Evolutionary conservation across 2,329 filamentous ascomycete genomes (phyloP).

Genomic region (Calonectria hongkongensis): DNA sequence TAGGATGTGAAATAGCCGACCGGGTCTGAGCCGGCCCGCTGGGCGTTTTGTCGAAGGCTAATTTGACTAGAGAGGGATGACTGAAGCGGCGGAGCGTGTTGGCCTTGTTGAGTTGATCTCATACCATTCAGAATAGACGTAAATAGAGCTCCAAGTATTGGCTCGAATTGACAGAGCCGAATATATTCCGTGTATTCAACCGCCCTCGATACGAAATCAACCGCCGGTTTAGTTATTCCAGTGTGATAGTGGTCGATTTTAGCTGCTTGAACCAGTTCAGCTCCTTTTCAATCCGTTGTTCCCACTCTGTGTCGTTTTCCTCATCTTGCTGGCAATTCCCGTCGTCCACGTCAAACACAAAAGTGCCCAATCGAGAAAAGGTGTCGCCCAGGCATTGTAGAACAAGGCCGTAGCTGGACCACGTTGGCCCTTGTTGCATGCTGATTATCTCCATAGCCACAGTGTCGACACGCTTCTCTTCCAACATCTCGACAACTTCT

Average conservation of each 20-base stretch:
- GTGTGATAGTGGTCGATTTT: not conserved
- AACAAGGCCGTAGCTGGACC: conserved; percentile 24
- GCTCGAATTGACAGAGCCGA: not conserved
- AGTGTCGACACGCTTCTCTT: not conserved
- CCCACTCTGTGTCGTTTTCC: conserved; percentile 1
- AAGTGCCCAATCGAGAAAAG: conserved; percentile 7
- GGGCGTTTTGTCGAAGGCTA: not conserved
- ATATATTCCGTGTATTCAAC: no score
- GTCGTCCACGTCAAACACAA: not conserved
- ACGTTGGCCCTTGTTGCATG: conserved; percentile 15
- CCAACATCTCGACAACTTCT: conserved; percentile 2
- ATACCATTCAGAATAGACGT: no score
- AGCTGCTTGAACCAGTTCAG: conserved; percentile 19
- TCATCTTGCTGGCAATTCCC: conserved; percentile 14
- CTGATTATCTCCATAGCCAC: conserved; percentile 20
- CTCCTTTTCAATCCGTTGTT: not conserved
- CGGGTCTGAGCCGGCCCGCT: not conserved
- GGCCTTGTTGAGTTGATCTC: no score
- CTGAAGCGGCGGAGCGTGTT: no score
- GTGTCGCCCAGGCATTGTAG: not conserved
- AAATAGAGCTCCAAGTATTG: no score
- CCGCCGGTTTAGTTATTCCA: not conserved
- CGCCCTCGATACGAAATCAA: not conserved
- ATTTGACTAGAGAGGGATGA: not conserved
- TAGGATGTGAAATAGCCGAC: not conserved